phyloP scores from a whole-genome alignment of 352 stramenopile genomes.

The Globisporangium paroecandrum region DNA sequence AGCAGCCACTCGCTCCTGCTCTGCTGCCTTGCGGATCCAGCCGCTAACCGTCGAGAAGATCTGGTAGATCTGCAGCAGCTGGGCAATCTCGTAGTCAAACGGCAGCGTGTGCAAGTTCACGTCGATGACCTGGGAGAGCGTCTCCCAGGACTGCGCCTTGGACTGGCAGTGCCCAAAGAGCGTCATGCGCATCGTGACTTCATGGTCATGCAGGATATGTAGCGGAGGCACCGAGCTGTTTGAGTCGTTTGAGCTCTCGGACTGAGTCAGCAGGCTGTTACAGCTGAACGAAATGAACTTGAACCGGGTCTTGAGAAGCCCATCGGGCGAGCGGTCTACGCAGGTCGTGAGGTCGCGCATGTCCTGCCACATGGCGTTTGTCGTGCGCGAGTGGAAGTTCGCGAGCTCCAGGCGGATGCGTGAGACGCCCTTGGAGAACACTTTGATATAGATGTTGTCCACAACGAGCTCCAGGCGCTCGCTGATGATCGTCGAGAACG shows the following conservation, averaged over 20 bases:
- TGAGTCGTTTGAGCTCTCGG: neutral
- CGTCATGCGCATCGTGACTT: conserved; percentile 47
- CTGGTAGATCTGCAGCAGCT: conserved; percentile 34
- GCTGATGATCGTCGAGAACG: conserved; percentile 49
- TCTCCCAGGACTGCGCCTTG: conserved; percentile 38
- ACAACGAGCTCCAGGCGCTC: conserved; percentile 47
- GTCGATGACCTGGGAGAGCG: conserved; percentile 57
- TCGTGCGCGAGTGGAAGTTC: conserved; percentile 51
- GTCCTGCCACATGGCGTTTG: conserved; percentile 63
- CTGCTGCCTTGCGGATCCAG: conserved; percentile 11
- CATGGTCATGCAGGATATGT: conserved; percentile 38
- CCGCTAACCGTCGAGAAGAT: conserved; percentile 9
- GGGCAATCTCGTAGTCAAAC: conserved; percentile 37
- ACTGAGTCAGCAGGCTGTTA: conserved; percentile 32
- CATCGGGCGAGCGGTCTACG: conserved; percentile 57
- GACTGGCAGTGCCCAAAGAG: conserved; percentile 47
- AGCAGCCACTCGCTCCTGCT: neutral
- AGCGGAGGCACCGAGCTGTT: conserved; percentile 10
- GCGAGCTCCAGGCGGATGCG: conserved; percentile 37
- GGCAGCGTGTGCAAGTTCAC: conserved; percentile 45
- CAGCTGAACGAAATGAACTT: conserved; percentile 56
- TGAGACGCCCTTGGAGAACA: conserved; percentile 37
- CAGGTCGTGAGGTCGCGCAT: conserved; percentile 53
- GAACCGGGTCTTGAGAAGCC: conserved; percentile 62
- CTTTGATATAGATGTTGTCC: conserved; percentile 49